phyloP scores from a whole-genome alignment of 2,329 filamentous ascomycete species.

The Talaromyces amestolkiae region DNA sequence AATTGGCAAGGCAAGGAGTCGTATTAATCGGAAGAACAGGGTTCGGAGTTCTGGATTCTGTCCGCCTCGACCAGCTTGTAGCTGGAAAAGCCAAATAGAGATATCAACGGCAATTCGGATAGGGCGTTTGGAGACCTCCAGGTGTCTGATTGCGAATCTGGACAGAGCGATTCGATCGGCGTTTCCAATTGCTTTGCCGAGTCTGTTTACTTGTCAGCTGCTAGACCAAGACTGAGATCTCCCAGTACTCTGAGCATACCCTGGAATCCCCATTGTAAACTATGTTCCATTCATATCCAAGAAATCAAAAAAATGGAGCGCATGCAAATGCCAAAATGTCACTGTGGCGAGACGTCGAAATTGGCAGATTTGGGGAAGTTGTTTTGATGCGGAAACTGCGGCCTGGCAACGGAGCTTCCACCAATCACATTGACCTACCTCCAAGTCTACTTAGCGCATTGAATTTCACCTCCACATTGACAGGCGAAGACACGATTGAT shows the following conservation, averaged over 20 bases:
- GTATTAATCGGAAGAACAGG: slow-evolving; percentile 84
- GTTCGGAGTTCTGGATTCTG: slow-evolving; percentile 87
- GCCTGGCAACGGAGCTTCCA: slow-evolving; percentile 17
- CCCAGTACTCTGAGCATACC: neutral
- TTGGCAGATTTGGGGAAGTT: slow-evolving; percentile 7
- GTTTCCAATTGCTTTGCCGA: slow-evolving; percentile 84
- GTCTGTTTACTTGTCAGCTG: slow-evolving; percentile 53
- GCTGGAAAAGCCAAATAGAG: slow-evolving; percentile 96
- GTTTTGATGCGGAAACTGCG: slow-evolving; percentile 16
- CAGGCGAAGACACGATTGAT: neutral
- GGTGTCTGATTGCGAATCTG: slow-evolving; percentile 75
- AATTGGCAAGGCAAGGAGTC: slow-evolving; percentile 72
- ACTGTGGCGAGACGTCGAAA: neutral
- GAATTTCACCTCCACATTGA: neutral
- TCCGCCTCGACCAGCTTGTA: slow-evolving; percentile 79
- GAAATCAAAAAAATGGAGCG: neutral
- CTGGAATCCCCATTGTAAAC: slow-evolving; percentile 19
- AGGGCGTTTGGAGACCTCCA: slow-evolving; percentile 67
- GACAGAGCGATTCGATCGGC: slow-evolving; percentile 77
- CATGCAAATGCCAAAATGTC: neutral
- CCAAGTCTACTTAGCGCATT: neutral
- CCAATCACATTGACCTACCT: neutral
- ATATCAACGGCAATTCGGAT: slow-evolving; percentile 89
- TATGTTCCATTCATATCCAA: slow-evolving; percentile 3
- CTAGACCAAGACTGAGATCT: no score